A percentile compares a stretch with the other conserved stretches of the same genome.
Evolutionary conservation across 2,329 filamentous ascomycete genomes (phyloP).

Genomic region (Stachybotrys echinatus): DNA sequence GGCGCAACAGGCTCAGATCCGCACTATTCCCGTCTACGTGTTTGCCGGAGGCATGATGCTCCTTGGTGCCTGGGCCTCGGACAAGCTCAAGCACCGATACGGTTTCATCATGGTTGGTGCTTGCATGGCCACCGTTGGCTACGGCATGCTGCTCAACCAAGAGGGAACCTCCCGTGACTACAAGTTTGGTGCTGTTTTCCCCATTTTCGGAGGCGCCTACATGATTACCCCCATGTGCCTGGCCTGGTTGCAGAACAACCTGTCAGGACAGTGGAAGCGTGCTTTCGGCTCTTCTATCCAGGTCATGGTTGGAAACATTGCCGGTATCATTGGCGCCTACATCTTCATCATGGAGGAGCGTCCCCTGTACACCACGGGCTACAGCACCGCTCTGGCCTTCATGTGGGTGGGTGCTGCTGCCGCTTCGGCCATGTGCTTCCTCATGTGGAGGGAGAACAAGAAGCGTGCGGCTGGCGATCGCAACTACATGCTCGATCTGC

Average conservation of each 20-base stretch:
- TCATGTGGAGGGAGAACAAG: slow-evolving; percentile 28
- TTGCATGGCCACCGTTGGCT: slow-evolving; percentile 45
- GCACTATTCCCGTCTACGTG: slow-evolving; percentile 30
- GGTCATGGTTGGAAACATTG: slow-evolving; percentile 41
- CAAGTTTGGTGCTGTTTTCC: slow-evolving; percentile 50
- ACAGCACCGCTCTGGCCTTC: slow-evolving; percentile 39
- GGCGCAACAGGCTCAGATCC: slow-evolving; percentile 26
- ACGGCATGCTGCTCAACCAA: slow-evolving; percentile 44
- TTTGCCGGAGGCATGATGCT: slow-evolving; percentile 24
- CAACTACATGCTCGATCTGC: slow-evolving; percentile 19
- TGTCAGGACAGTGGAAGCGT: slow-evolving; percentile 53
- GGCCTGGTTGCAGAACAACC: slow-evolving; percentile 52
- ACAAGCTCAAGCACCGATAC: slow-evolving; percentile 46
- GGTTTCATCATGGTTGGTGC: slow-evolving; percentile 47
- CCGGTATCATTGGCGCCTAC: slow-evolving; percentile 40
- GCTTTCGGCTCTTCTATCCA: slow-evolving; percentile 46
- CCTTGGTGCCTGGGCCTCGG: slow-evolving; percentile 37
- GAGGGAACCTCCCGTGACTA: slow-evolving; percentile 14
- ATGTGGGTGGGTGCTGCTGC: slow-evolving; percentile 37
- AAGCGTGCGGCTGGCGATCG: slow-evolving; percentile 24
- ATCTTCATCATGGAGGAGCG: slow-evolving; percentile 42
- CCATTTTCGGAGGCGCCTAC: slow-evolving; percentile 48
- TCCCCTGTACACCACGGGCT: slow-evolving; percentile 44
- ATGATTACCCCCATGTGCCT: slow-evolving; percentile 49
- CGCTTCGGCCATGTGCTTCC: slow-evolving; percentile 18